Evolutionary conservation across 2,329 filamentous ascomycete species (phyloP).

Genomic region (Penicillium sp.): DNA sequence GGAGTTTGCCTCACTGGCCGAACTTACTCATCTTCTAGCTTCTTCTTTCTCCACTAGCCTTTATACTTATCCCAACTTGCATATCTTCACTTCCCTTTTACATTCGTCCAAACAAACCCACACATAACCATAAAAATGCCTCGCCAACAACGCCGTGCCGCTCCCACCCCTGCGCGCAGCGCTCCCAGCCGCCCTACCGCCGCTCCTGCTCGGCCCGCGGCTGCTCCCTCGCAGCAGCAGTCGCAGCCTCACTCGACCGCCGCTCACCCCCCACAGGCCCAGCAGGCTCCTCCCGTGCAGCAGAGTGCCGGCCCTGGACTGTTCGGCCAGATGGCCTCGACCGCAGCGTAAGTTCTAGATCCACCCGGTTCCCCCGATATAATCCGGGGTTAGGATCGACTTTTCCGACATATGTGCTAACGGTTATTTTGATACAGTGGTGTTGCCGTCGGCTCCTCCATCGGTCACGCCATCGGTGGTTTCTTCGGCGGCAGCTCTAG

Average conservation of each 20-base stretch:
- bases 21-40: constrained; percentile 30
- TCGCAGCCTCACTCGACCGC: constrained; percentile 69
- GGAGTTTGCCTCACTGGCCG: constrained; percentile 16
- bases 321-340: constrained; percentile 95
- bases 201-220: constrained; percentile 57
- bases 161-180: constrained; percentile 50
- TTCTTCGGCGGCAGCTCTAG: constrained; percentile 74
- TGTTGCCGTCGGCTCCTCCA: constrained; percentile 91
- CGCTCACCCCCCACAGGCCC: constrained; percentile 44
- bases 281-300: constrained; percentile 51
- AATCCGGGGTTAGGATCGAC: constrained; percentile 6
- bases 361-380: constrained; percentile 4
- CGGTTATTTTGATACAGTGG: constrained; percentile 58
- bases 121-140: constrained; percentile 57
- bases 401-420: constrained; percentile 9
- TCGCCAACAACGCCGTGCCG: constrained; percentile 70
- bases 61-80: constrained; percentile 8
- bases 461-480: constrained; percentile 91
- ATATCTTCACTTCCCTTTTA: constrained; percentile 21
- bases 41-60: constrained; percentile 27
- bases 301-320: constrained; percentile 72
- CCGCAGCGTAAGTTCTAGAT: constrained; percentile 77
- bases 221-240: constrained; percentile 59
- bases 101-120: constrained; percentile 13
- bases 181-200: constrained; percentile 65